Evolutionary conservation across 345 rosid species (phyloP).

Genomic region (Cardamine resedifolia): DNA sequence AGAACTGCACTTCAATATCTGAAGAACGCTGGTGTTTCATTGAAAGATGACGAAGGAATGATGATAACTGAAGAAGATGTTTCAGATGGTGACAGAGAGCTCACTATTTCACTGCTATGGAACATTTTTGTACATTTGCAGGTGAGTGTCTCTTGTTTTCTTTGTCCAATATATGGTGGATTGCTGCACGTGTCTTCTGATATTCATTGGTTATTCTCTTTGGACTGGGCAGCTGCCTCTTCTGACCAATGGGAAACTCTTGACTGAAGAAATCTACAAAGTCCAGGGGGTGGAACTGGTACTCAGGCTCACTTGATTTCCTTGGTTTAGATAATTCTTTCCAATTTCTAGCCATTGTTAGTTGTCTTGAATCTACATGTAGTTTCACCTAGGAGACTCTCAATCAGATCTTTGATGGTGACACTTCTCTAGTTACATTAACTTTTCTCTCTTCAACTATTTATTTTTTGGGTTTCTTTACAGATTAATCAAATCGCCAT

Average conservation of each 20-base stretch:
- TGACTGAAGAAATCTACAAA: conserved; percentile 62
- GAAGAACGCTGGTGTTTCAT: conserved; percentile 54
- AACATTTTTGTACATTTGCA: conserved; percentile 84
- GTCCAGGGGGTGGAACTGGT: conserved; percentile 54
- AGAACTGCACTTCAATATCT: conserved; percentile 66
- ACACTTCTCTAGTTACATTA: conserved; percentile 2
- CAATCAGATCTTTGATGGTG: background rate
- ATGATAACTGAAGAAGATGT: conserved; percentile 64
- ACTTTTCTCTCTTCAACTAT: background rate
- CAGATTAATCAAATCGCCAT: conserved; percentile 43
- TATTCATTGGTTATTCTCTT: conserved; percentile 8
- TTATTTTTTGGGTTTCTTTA: conserved; percentile 7
- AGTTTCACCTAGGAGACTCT: conserved; percentile 2
- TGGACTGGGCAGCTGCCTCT: conserved; percentile 69
- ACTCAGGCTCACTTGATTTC: conserved; percentile 31
- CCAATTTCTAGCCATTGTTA: background rate
- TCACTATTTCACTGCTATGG: conserved; percentile 81
- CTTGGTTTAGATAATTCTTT: background rate
- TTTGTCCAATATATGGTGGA: background rate
- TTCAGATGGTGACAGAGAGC: conserved; percentile 79
- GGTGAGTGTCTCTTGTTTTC: conserved; percentile 45
- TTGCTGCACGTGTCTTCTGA: background rate
- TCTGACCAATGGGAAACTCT: conserved; percentile 51
- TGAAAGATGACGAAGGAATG: conserved; percentile 75
- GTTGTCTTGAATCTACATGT: background rate